phyloP scores from a whole-genome alignment of 768 basidiomycete species.

The Lentinula sp. region DNA sequence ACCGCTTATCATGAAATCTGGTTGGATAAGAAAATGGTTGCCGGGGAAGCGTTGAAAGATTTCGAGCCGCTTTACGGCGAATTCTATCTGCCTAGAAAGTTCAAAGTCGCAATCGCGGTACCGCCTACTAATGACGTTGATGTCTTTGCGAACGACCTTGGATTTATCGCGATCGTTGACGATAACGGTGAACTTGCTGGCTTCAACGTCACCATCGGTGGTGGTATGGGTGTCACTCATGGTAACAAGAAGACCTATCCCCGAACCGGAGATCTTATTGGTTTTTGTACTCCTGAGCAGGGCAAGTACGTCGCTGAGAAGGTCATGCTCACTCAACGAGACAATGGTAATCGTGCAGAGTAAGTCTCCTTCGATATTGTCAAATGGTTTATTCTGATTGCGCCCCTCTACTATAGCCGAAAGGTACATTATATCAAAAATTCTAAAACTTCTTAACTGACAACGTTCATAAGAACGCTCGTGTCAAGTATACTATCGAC shows the following conservation, averaged over 20 bases:
- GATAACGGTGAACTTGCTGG: conserved; percentile 73
- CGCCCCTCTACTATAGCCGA: conserved; percentile 32
- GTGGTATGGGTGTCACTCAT: conserved; percentile 99
- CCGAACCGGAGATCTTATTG: conserved; percentile 78
- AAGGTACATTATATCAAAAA: conserved; percentile 31
- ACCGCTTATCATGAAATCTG: conserved; percentile 98
- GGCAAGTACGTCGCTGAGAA: conserved; percentile 85
- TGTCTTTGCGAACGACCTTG: conserved; percentile 91
- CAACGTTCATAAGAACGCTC: conserved; percentile 52
- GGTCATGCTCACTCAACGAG: conserved; percentile 89
- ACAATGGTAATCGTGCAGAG: conserved; percentile 94
- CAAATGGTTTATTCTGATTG: background rate
- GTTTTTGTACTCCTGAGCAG: conserved; percentile 88
- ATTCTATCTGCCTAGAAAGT: conserved; percentile 97
- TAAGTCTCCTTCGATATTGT: conserved; percentile 32
- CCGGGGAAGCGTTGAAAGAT: conserved; percentile 90
- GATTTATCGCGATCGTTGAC: conserved; percentile 91
- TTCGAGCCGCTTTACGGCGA: conserved; percentile 97
- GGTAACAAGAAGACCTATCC: conserved; percentile 99
- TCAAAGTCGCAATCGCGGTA: conserved; percentile 95
- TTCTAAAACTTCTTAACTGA: background rate
- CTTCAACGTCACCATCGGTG: conserved; percentile 92
- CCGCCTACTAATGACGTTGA: conserved; percentile 97
- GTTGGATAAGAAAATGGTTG: conserved; percentile 96
- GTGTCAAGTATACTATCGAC: conserved; percentile 96